Percentiles rank a stretch among this genome's conserved stretches.
phyloP scores from a whole-genome alignment of 768 basidiomycete species.

The Xerocomellus intermedius region DNA sequence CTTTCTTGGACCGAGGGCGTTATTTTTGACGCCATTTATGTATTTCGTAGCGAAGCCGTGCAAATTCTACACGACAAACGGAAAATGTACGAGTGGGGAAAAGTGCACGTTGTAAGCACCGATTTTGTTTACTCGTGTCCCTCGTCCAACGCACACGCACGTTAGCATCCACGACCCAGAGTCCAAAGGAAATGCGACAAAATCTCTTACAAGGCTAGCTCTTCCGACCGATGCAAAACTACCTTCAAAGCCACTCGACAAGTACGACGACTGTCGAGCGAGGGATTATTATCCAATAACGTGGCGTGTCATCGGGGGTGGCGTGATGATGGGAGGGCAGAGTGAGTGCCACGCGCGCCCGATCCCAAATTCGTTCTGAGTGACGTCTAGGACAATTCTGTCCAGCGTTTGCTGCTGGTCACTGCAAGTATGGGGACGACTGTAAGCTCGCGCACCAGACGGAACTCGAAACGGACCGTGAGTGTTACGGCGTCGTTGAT shows the following conservation, averaged over 20 bases:
- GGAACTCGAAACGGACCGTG: conserved; percentile 23
- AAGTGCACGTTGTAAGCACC: conserved; percentile 58
- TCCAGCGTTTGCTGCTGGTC: conserved; percentile 21
- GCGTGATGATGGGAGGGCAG: conserved; percentile 59
- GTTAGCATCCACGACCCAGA: conserved; percentile 46
- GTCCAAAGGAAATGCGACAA: background rate
- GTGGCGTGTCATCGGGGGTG: conserved; percentile 79
- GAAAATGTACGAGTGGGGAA: conserved; percentile 51
- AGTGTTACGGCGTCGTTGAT: background rate
- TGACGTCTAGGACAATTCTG: conserved; percentile 24
- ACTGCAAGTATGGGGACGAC: conserved; percentile 27
- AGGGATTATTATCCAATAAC: conserved; percentile 62
- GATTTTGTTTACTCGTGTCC: background rate
- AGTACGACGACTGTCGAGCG: conserved; percentile 37
- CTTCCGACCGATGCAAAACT: conserved; percentile 13
- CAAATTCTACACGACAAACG: conserved; percentile 48
- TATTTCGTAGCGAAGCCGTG: conserved; percentile 53
- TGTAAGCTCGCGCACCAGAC: conserved; percentile 32
- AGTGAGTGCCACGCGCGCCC: conserved; percentile 18
- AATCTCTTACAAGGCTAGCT: background rate
- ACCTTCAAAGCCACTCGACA: conserved; percentile 28
- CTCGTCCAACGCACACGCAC: background rate
- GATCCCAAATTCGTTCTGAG: background rate
- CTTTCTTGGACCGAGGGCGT: background rate
- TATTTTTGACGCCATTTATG: background rate